A percentile compares a stretch with the other conserved stretches of the same genome.
Conservation (phyloP, 345 rosid genomes). For the Stellera chamaejasme region DNA sequence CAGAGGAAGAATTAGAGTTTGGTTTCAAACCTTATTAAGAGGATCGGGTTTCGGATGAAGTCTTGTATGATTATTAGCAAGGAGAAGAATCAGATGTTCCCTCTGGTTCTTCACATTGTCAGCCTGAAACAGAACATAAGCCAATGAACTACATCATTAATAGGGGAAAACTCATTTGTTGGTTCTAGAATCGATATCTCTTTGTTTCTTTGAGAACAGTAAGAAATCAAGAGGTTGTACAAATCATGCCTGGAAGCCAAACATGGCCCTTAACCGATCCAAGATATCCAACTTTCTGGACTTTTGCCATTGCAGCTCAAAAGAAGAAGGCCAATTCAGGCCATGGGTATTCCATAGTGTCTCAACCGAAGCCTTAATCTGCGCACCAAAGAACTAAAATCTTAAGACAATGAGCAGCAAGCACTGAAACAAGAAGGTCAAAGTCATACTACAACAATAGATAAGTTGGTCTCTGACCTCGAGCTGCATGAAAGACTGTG, state of each 20-base stretch:
- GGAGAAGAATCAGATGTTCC: slow-evolving; percentile 83
- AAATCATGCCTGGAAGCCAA: slow-evolving; percentile 86
- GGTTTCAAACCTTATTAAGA: slow-evolving; percentile 50
- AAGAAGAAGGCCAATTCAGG: slow-evolving; percentile 75
- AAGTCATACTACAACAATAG: neutral
- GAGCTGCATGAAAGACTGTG: slow-evolving; percentile 79
- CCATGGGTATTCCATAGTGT: slow-evolving; percentile 84
- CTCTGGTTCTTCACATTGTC: slow-evolving; percentile 96
- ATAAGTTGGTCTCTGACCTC: slow-evolving; percentile 34
- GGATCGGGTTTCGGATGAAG: slow-evolving; percentile 89
- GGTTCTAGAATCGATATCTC: no score
- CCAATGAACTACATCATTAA: neutral
- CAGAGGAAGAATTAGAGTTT: neutral
- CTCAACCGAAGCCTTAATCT: slow-evolving; percentile 95
- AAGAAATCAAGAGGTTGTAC: neutral
- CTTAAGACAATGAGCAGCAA: neutral
- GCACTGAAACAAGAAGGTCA: neutral
- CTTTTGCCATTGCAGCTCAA: slow-evolving; percentile 83
- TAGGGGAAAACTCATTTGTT: neutral
- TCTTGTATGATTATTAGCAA: slow-evolving; percentile 80
- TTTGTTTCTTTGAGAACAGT: neutral
- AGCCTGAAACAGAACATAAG: slow-evolving; percentile 37
- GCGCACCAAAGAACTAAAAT: slow-evolving; percentile 12
- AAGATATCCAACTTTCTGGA: slow-evolving; percentile 81
- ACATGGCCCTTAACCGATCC: slow-evolving; percentile 97